A percentile compares a stretch with the other conserved stretches of the same genome.
Evolutionary conservation across 23 red algal species (phyloP).

Genomic region (Pyropia yezoensis): DNA sequence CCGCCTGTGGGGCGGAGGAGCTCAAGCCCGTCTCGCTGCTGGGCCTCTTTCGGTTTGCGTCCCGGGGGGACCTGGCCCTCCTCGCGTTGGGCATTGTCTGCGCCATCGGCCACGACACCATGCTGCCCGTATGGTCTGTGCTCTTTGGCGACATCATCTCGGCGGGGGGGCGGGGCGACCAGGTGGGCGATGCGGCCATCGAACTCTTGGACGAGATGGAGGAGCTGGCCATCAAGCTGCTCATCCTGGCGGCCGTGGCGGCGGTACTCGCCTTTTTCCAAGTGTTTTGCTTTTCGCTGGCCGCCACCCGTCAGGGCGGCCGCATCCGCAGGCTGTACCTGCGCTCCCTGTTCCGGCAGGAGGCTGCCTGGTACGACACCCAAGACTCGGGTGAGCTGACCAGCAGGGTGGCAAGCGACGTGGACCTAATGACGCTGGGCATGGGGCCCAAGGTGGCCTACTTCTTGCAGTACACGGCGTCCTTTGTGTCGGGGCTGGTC

Average conservation of each 20-base stretch:
- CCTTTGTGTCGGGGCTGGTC: conserved; percentile 44
- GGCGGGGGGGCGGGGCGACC: conserved; percentile 20
- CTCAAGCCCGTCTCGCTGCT: conserved; percentile 27
- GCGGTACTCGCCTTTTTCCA: conserved; percentile 53
- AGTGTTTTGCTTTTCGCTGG: conserved; percentile 49
- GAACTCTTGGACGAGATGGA: conserved; percentile 38
- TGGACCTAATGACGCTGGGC: conserved; percentile 46
- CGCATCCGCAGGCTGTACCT: conserved; percentile 62
- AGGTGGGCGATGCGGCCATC: background rate
- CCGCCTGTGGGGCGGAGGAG: too few species aligned
- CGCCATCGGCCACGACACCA: conserved; percentile 44
- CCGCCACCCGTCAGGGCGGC: conserved; percentile 41
- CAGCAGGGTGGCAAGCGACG: conserved; percentile 47
- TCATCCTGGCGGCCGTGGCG: conserved; percentile 62
- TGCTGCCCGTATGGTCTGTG: conserved; percentile 71
- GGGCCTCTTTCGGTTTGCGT: conserved; percentile 42
- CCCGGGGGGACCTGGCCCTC: conserved; percentile 16
- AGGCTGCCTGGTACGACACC: conserved; percentile 48
- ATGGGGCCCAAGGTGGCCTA: conserved; percentile 59
- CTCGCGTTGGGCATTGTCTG: conserved; percentile 33
- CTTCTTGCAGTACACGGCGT: conserved; percentile 53
- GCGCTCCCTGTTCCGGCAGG: conserved; percentile 53
- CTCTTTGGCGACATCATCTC: conserved; percentile 75
- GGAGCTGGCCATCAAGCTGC: conserved; percentile 60
- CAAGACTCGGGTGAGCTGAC: conserved; percentile 64